A percentile compares a stretch with the other conserved stretches of the same genome.
Conservation (phyloP, 2,329 filamentous ascomycete genomes). For the Phoma sp. region DNA sequence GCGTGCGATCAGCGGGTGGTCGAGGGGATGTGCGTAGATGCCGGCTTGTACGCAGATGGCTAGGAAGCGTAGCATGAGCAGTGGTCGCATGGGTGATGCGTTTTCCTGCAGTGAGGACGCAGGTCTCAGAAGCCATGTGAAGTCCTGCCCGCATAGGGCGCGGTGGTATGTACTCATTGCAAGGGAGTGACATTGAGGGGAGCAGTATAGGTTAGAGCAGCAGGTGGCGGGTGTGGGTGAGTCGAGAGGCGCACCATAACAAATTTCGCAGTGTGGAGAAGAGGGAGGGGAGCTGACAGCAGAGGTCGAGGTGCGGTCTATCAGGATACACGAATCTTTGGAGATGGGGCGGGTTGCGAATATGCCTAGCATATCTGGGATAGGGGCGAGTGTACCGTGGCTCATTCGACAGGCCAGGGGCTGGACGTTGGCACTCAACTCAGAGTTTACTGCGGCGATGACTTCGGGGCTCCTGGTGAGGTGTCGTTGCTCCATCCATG, state of each 20-base stretch:
- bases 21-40: constrained; percentile 20
- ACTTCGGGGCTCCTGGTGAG: constrained; percentile 8
- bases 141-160: constrained; percentile 38
- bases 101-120: constrained; percentile 19
- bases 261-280: constrained; percentile 25
- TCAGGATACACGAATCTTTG: constrained; percentile 25
- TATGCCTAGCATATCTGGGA: constrained; percentile 16
- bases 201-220: constrained; percentile 31
- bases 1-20: constrained; percentile 35
- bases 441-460: constrained; percentile 8
- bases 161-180: constrained; percentile 36
- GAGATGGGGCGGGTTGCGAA: constrained; percentile 14
- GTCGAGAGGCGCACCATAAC: constrained; percentile 28
- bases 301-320: constrained; percentile 15
- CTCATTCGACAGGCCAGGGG: constrained; percentile 4
- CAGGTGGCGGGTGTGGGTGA: constrained; percentile 29
- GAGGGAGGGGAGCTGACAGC: constrained; percentile 25
- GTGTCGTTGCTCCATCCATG: constrained; percentile 19
- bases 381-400: constrained; percentile 9
- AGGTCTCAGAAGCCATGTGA: constrained; percentile 30
- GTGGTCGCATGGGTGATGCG: constrained; percentile 30
- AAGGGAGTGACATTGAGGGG: constrained; percentile 28
- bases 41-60: constrained; percentile 33
- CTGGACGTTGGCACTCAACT: neutral
- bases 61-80: constrained; percentile 39